Conservation (phyloP, 2,329 filamentous ascomycete genomes). For the Cadophora gregata region DNA sequence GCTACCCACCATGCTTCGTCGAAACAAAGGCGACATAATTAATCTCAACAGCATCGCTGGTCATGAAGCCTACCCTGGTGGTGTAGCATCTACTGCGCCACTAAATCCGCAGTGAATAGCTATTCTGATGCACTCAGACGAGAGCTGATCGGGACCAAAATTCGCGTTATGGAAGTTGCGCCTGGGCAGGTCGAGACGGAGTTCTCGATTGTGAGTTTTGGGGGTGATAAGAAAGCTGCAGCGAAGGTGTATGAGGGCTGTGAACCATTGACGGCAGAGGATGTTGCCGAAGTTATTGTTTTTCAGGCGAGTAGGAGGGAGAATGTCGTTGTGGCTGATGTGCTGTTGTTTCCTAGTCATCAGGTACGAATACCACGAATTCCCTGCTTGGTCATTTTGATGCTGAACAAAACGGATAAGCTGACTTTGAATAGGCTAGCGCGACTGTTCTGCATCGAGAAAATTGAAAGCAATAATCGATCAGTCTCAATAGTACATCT, state of each 20-base stretch:
- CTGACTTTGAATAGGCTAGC: constrained; percentile 37
- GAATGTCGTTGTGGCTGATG: constrained; percentile 90
- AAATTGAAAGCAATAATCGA: constrained; percentile 6
- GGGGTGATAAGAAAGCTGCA: constrained; percentile 85
- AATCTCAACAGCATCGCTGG: constrained; percentile 95
- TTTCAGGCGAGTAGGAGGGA: constrained; percentile 83
- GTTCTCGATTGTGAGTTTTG: constrained; percentile 88
- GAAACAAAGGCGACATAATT: constrained; percentile 88
- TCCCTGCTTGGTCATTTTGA: constrained; percentile 41
- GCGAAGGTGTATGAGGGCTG: constrained; percentile 85
- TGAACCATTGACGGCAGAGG: constrained; percentile 84
- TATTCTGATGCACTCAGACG: constrained; percentile 85
- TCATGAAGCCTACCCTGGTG: constrained; percentile 81
- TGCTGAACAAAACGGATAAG: not conserved
- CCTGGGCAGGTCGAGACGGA: constrained; percentile 95
- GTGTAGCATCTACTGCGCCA: constrained; percentile 92
- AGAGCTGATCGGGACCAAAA: constrained; percentile 80
- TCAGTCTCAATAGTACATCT: not conserved
- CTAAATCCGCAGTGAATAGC: constrained; percentile 84
- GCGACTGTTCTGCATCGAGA: constrained; percentile 53
- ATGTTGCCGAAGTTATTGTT: constrained; percentile 88
- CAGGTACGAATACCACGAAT: constrained; percentile 61
- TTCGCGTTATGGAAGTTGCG: constrained; percentile 86
- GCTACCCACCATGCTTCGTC: constrained; percentile 77
- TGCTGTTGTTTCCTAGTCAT: constrained; percentile 84